Evolutionary conservation across 345 rosid species (phyloP), one percentile per base, ranked within the genome.

Genomic region (Aurinia saxatilis): DNA sequence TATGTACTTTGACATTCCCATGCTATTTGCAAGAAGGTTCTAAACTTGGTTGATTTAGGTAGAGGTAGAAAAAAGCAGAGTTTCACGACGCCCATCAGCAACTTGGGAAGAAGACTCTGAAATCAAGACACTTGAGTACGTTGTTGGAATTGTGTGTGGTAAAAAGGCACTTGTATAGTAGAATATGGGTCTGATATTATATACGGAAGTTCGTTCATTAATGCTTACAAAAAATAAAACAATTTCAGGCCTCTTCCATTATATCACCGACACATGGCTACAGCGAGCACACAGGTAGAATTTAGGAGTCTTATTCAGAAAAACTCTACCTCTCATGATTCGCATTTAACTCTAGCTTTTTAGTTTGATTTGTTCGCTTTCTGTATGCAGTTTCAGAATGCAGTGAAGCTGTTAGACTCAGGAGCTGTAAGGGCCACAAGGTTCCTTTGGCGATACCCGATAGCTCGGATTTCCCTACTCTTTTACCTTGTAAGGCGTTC

Each of bases 31-130:
- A 39, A 21, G 46, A 60, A 18, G 6, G 30, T 5, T 31, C 5
- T 65, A 31, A 55, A 55, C 16, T 65, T 51, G 33, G 25, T 39
- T 21, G 55, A 42, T 41, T 48, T 77, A 93, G 96, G 85, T 79
- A 16, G 99, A 90, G 77, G 97, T 77, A 64, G 97, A 93, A 82
- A 87, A 84, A 78, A 75, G 77, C 77, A 93, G 86, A 71, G 83
- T 83, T 70, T 63, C 95, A 3, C 86, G 88, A 13, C 86, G 91
- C 33, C 63, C 85, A 52, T 85, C 84, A 8, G 68, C 87, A 36
- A 80, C 86, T 56, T 93, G 99, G 99, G 97, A 90, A 66, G 99
- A 93, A 72, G 96, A 93, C 47, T 39, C 92, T 47, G 97, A 93
- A 79, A 82, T 93, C 73, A 93, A 83, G 80, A 86, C 81, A 38